Conservation (phyloP, 768 basidiomycete genomes). For the Amanita inopinata region DNA sequence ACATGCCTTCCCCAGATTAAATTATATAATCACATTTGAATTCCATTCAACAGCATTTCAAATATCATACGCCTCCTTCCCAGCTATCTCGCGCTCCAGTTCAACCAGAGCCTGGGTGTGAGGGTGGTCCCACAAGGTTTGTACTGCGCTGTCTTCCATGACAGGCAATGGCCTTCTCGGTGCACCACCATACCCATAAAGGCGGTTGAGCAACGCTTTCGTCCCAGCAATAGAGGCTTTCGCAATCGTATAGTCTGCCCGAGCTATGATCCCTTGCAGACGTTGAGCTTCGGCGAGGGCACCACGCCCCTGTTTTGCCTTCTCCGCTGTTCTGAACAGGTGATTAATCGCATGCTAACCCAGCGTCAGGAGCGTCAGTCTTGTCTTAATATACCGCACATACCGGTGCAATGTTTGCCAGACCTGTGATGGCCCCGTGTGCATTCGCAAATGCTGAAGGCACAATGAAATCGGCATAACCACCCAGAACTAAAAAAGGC, state of each 20-base stretch:
- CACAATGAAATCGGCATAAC: slow-evolving; percentile 76
- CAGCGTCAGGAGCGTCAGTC: slow-evolving; percentile 2
- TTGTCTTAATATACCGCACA: slow-evolving; percentile 14
- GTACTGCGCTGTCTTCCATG: slow-evolving; percentile 42
- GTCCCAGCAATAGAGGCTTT: slow-evolving; percentile 73
- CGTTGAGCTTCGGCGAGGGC: slow-evolving; percentile 59
- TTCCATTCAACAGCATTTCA: too few relatives aligned
- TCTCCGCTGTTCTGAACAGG: slow-evolving; percentile 54
- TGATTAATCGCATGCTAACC: slow-evolving; percentile 46
- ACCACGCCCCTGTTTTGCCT: slow-evolving; percentile 41
- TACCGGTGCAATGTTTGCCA: slow-evolving; percentile 77
- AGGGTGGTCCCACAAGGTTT: slow-evolving; percentile 61
- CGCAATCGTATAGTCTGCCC: slow-evolving; percentile 72
- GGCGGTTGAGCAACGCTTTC: slow-evolving; percentile 67
- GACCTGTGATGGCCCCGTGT: slow-evolving; percentile 86
- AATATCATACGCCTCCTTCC: not conserved
- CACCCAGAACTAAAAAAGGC: slow-evolving; percentile 80
- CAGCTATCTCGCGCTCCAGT: slow-evolving; percentile 30
- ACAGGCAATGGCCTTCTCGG: slow-evolving; percentile 75
- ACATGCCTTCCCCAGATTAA: too few relatives aligned
- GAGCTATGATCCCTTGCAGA: slow-evolving; percentile 74
- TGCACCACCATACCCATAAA: slow-evolving; percentile 73
- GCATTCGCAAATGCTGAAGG: slow-evolving; percentile 64
- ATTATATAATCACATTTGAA: too few relatives aligned
- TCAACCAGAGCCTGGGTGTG: slow-evolving; percentile 61